Evolutionary conservation across 768 basidiomycete genomes (phyloP).

Genomic region (Harrya chromipes): DNA sequence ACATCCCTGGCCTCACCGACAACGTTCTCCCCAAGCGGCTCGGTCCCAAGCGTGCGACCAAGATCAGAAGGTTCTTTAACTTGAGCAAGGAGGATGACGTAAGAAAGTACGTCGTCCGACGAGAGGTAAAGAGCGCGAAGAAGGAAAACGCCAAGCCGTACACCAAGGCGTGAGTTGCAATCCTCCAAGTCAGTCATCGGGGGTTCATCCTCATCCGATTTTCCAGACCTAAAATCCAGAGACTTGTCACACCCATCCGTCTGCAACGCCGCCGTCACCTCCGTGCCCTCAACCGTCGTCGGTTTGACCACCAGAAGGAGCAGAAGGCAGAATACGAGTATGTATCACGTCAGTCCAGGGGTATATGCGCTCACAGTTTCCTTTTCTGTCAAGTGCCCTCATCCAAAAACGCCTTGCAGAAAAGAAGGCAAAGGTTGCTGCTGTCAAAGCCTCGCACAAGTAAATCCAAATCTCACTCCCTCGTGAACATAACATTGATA

Average conservation of each 20-base stretch:
- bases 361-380: background rate
- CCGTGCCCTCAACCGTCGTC: slow-evolving; percentile 81
- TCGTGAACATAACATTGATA: background rate
- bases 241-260: slow-evolving; percentile 91
- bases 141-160: slow-evolving; percentile 90
- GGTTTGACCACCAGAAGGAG: slow-evolving; percentile 89
- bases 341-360: slow-evolving; percentile 20
- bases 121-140: slow-evolving; percentile 87
- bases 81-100: slow-evolving; percentile 97
- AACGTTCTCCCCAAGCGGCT: slow-evolving; percentile 90
- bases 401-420: slow-evolving; percentile 88
- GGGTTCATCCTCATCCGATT: background rate
- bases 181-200: background rate
- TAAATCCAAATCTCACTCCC: slow-evolving; percentile 25
- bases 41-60: slow-evolving; percentile 95
- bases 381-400: slow-evolving; percentile 45
- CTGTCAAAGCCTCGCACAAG: slow-evolving; percentile 84
- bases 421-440: slow-evolving; percentile 89
- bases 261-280: slow-evolving; percentile 97
- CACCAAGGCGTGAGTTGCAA: slow-evolving; percentile 83
- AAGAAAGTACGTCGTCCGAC: slow-evolving; percentile 91
- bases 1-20: slow-evolving; percentile 92
- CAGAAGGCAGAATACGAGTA: slow-evolving; percentile 93
- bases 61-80: slow-evolving; percentile 98
- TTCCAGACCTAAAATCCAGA: slow-evolving; percentile 89